phyloP scores from a whole-genome alignment of 1,284 basidiomycete genomes.

The Microbotryum violaceum region DNA sequence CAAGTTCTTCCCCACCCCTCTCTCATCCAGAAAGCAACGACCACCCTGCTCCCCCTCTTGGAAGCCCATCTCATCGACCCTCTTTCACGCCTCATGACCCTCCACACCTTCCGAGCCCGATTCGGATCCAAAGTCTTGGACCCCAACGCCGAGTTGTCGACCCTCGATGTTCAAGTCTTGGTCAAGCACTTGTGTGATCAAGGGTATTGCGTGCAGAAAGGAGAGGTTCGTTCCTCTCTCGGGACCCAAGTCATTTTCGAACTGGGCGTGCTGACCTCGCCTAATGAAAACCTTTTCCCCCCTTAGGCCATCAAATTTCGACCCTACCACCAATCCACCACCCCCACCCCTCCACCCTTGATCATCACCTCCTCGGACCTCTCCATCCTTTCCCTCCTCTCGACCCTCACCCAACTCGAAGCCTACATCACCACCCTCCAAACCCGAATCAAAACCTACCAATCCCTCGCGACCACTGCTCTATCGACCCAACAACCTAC shows the following conservation, averaged over 20 bases:
- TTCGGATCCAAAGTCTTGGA: slow-evolving; percentile 12
- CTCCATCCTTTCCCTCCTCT: slow-evolving; percentile 19
- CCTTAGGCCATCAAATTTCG: slow-evolving; percentile 27
- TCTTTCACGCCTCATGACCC: slow-evolving; percentile 25
- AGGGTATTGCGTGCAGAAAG: slow-evolving; percentile 16
- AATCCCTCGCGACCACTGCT: not conserved
- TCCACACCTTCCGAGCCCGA: slow-evolving; percentile 9
- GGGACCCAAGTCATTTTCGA: not conserved
- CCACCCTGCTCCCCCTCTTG: slow-evolving; percentile 5
- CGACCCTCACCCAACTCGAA: slow-evolving; percentile 18
- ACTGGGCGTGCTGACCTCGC: no score
- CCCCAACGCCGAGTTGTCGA: slow-evolving; percentile 8
- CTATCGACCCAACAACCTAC: slow-evolving; percentile 7
- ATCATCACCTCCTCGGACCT: slow-evolving; percentile 19
- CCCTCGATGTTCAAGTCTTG: slow-evolving; percentile 17
- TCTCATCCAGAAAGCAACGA: slow-evolving; percentile 14
- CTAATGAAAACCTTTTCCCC: not conserved
- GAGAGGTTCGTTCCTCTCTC: slow-evolving; percentile 12
- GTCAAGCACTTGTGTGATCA: slow-evolving; percentile 11
- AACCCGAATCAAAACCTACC: slow-evolving; percentile 13
- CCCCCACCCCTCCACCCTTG: not conserved
- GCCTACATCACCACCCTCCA: slow-evolving; percentile 23
- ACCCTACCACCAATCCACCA: slow-evolving; percentile 9
- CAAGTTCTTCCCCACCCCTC: not conserved
- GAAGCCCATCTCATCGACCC: slow-evolving; percentile 12